Evolutionary conservation across 371 early-diverging fungal species (phyloP), one percentile per base, ranked within the genome.

Genomic region (Dichotomocladium elegans): DNA sequence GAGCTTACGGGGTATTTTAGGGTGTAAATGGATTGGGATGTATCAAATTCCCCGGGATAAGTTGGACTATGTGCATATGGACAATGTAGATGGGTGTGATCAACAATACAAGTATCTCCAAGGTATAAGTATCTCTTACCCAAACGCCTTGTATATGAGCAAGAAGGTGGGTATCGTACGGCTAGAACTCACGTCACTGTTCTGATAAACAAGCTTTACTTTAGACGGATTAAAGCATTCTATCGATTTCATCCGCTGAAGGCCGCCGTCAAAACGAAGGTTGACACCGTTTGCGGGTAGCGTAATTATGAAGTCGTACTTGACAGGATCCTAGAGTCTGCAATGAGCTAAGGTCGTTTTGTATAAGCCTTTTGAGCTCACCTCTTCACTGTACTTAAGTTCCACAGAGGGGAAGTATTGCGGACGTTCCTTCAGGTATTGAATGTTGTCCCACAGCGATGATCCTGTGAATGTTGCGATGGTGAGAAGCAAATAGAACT

Each of bases 71-170:
- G 28, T 28, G 34, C n/a, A 40, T 4, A 41, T 11, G 31, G 41
- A 40, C n/a, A n/a, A n/a, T n/a, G n/a, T n/a, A n/a, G n/a, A n/a
- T n/a, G n/a, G n/a, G n/a, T n/a, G n/a, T n/a, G n/a, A n/a, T 35
- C 12, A 41, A 21, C 15, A 33, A 31, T 21, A 48, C 29, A 28
- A 15, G 25, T 12, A 15, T 43, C 30, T 15, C 22, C 4, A 47
- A 29, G 3, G 29, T 22, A 28, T 15, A 47, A 3, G 19, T 21
- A 26, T 27, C 15, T 30, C 47, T 53, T 76, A 83, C 70, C 91
- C 91, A 70, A 91, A 86, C 10, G 83, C 60, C 44, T 82, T 81
- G 72, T 88, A 84, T 9, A 87, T 81, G 5, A 80, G 56, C 27
- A 84, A 52, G 57, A 83, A 88, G 0, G 89, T 91, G 4, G 89